Evolutionary conservation across 1,284 basidiomycete species (phyloP).

Genomic region (Ustilago crameri): DNA sequence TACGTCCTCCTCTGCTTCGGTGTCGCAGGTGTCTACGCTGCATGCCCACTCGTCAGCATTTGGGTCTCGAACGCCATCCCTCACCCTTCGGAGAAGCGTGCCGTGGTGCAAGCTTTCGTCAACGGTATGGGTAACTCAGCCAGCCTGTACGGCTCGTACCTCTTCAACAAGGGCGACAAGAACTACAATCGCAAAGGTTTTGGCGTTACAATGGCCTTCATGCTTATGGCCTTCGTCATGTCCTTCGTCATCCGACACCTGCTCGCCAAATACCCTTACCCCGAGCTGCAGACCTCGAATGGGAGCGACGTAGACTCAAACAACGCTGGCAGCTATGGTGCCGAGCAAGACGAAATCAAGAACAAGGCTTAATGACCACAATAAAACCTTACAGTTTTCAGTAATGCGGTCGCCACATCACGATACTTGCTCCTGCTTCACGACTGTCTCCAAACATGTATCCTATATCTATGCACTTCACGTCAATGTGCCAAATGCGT

Average conservation of each 20-base stretch:
- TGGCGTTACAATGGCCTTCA: constrained; percentile 28
- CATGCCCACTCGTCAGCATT: constrained; percentile 68
- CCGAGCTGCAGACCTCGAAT: constrained; percentile 5
- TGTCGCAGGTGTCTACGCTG: constrained; percentile 70
- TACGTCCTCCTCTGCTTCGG: constrained; percentile 71
- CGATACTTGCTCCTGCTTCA: too few relatives aligned
- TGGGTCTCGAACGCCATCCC: constrained; percentile 69
- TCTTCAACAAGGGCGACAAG: constrained; percentile 17
- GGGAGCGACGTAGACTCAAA: constrained; percentile 3
- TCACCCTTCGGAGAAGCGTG: constrained; percentile 68
- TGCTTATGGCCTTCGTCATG: constrained; percentile 18
- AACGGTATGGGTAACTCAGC: constrained; percentile 36
- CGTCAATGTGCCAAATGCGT: too few relatives aligned
- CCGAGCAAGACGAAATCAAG: constrained; percentile 9
- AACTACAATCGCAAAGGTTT: constrained; percentile 23
- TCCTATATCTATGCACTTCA: too few relatives aligned
- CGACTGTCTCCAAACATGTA: too few relatives aligned
- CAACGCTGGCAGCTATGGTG: constrained; percentile 1
- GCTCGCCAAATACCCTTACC: constrained; percentile 22
- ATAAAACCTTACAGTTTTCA: too few relatives aligned
- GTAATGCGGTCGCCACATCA: too few relatives aligned
- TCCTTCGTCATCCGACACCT: constrained; percentile 13
- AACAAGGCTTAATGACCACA: constrained; percentile 13
- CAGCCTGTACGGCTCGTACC: constrained; percentile 27
- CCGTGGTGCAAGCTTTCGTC: constrained; percentile 69